phyloP scores from a whole-genome alignment of 305 asterid species.

The Fraxinus baroniana region DNA sequence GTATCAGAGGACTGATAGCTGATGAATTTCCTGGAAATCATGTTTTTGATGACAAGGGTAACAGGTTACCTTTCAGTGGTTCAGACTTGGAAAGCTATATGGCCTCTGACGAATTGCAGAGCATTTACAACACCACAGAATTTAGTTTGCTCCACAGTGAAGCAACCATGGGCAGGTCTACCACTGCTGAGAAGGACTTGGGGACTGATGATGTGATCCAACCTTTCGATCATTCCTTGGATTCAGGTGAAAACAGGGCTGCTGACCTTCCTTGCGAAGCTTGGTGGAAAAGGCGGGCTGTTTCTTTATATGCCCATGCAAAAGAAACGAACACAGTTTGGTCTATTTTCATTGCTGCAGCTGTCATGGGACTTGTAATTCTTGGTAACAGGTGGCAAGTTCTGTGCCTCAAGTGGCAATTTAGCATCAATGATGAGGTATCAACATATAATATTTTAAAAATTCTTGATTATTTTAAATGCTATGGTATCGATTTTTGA shows the following conservation, averaged over 20 bases:
- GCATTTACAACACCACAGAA: constrained; percentile 24
- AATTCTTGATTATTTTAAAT: not conserved
- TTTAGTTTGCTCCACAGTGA: constrained; percentile 26
- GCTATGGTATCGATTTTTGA: not conserved
- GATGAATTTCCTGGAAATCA: constrained; percentile 32
- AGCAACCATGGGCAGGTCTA: constrained; percentile 26
- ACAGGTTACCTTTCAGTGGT: constrained; percentile 26
- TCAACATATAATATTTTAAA: not conserved
- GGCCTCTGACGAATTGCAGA: constrained; percentile 36
- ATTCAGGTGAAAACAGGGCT: constrained; percentile 34
- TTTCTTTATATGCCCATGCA: constrained; percentile 45
- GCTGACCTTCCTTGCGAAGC: constrained; percentile 46
- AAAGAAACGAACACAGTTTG: constrained; percentile 53
- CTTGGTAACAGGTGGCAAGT: constrained; percentile 57
- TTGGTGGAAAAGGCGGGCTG: constrained; percentile 62
- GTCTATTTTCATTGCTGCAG: constrained; percentile 59
- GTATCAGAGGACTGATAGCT: constrained; percentile 34
- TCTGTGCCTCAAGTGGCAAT: constrained; percentile 43
- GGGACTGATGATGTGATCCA: constrained; percentile 31
- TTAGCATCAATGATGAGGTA: constrained; percentile 46
- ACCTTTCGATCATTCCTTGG: constrained; percentile 23
- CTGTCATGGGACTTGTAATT: constrained; percentile 63
- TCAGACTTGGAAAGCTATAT: constrained; percentile 34
- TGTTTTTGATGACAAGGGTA: constrained; percentile 30
- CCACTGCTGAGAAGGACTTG: constrained; percentile 25